Evolutionary conservation across 2,329 filamentous ascomycete species (phyloP).

Genomic region (Verticillium nubilum): DNA sequence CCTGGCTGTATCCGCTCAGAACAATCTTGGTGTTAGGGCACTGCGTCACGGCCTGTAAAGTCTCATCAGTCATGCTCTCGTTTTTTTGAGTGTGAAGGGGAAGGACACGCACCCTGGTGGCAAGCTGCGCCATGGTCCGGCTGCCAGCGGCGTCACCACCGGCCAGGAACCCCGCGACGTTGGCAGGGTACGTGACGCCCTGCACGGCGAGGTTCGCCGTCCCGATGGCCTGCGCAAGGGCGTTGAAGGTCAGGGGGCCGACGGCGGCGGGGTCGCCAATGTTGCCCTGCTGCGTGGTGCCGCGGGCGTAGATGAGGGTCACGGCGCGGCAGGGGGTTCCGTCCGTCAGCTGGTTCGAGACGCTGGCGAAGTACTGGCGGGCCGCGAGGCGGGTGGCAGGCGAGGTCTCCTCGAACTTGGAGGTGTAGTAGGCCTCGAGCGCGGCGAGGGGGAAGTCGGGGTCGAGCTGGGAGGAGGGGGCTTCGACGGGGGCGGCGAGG

Average conservation of each 20-base stretch:
- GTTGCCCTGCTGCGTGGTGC: constrained; percentile 46
- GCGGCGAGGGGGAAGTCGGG: constrained; percentile 6
- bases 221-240: constrained; percentile 34
- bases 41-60: constrained; percentile 26
- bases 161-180: constrained; percentile 35
- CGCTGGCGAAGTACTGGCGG: constrained; percentile 8
- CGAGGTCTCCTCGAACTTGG: not conserved
- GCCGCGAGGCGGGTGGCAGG: not conserved
- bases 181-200: constrained; percentile 47
- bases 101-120: not conserved
- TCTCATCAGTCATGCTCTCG: constrained; percentile 1
- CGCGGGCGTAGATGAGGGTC: constrained; percentile 52
- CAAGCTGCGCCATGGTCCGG: constrained; percentile 27
- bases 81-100: not conserved
- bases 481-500: not conserved
- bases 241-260: constrained; percentile 45
- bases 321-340: constrained; percentile 31
- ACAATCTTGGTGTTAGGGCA: constrained; percentile 41
- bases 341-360: constrained; percentile 13
- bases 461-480: constrained; percentile 2
- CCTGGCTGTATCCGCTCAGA: constrained; percentile 41
- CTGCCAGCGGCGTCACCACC: constrained; percentile 39
- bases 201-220: constrained; percentile 41
- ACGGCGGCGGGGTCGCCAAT: constrained; percentile 35
- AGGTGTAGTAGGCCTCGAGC: constrained; percentile 11